A percentile compares a stretch with the other conserved stretches of the same genome.
These are phyloP conservation scores for Tulasnella sp. DNA, from an alignment of 768 basidiomycete species.

Conservation along the genomic window DNA sequence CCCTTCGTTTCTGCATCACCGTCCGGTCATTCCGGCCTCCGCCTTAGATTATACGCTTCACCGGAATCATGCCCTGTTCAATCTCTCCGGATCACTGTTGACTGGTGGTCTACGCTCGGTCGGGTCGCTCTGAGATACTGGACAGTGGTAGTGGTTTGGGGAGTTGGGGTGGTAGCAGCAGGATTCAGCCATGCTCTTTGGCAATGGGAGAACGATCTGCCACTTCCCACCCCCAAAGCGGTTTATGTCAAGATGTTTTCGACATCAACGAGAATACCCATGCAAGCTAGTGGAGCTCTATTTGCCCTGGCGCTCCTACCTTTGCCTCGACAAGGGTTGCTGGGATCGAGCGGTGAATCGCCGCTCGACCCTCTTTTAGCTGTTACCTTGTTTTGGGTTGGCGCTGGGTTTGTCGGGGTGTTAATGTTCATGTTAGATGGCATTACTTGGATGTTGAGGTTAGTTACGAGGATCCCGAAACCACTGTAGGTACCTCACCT, in stretches of 20 bases:
- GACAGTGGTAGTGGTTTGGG: conserved; percentile 71
- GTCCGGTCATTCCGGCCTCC: conserved; percentile 23
- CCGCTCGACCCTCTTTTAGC: conserved; percentile 56
- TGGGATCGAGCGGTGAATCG: conserved; percentile 62
- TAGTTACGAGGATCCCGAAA: not conserved
- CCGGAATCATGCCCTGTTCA: conserved; percentile 55
- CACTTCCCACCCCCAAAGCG: not conserved
- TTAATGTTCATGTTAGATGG: conserved; percentile 11
- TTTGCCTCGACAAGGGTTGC: conserved; percentile 55
- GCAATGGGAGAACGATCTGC: conserved; percentile 38
- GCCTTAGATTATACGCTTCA: conserved; percentile 13
- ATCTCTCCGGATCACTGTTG: conserved; percentile 59
- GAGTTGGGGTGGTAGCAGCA: conserved; percentile 67
- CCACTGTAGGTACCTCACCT: not conserved
- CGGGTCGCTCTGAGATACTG: conserved; percentile 75
- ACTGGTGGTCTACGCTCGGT: conserved; percentile 72
- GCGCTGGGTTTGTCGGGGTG: conserved; percentile 38
- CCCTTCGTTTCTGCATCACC: conserved; percentile 42
- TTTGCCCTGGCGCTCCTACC: conserved; percentile 60
- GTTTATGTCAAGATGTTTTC: not conserved
- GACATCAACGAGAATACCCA: not conserved
- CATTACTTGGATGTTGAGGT: not conserved
- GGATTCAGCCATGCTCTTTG: conserved; percentile 60
- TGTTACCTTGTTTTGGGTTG: conserved; percentile 58
- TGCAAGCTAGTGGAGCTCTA: conserved; percentile 41